Base-by-base conservation (phyloP, 1,284 basidiomycete species). In the Apiotrichum veenhuisii region DNA sequence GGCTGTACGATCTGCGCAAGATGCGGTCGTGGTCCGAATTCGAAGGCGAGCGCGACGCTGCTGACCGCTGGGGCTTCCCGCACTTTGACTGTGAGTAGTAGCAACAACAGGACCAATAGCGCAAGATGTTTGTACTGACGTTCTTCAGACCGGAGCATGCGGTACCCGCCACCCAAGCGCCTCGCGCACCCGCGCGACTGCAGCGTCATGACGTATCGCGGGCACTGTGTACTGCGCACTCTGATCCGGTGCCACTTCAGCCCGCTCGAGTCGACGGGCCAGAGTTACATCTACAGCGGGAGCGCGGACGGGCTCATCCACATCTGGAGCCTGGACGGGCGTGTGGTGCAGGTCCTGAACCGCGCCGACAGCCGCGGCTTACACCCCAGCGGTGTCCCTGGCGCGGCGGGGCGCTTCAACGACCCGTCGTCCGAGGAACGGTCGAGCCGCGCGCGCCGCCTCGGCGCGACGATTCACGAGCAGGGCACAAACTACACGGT, bases 181-280 rank as follows among this genome's bases (percentile, higher is more conserved):
- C 52, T 77, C 30, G 81, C 83, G 7, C 86, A 90, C 69, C 94
- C 95, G 1, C 79, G 85, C 60, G 93, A 98, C 73, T 92, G 89
- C 72, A 92, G 89, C 62, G 87, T 98, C 48, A 97, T 98, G 94
- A 89, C 91, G 2, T 98, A 88, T 71, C 83, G 90, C 43, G 96
- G 95, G 1, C 96, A 98, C 73, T 81, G 85, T 10, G 92, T 98
- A n/a, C 78, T 96, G 51, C 83, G 87, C 40, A 98, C 95, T 0
- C 83, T 98, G 50, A 98, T 98, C 65, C 83, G 95, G 47, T 97
- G 93, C 73, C 89, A 97, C 77, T 98, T 98, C 75, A 92, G 89
- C 62, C 95, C 95, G 15, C 80, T 81, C 2, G 88, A 91, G 71
- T 93, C 91, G 3, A 98, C 96, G 9, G 92, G 93, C 7, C 83